Conservation (phyloP, 495 filamentous ascomycete species). For the Aspergillus steynii region DNA sequence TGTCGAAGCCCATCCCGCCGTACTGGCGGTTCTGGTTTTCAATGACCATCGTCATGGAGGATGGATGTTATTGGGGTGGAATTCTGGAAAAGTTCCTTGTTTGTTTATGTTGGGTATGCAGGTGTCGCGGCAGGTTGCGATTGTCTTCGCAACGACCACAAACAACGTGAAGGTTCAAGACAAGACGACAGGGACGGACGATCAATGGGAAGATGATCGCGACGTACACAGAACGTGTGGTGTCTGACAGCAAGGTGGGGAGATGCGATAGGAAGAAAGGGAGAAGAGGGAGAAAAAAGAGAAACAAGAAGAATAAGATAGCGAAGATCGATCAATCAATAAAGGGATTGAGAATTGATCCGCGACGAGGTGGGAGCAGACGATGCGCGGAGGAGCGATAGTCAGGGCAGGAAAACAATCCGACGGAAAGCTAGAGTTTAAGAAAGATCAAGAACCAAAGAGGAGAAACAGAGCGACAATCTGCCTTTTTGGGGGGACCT, state of each 20-base stretch:
- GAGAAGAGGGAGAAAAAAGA: conserved; percentile 2
- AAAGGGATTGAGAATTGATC: conserved; percentile 2
- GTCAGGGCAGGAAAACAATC: conserved; percentile 7
- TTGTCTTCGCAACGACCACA: conserved; percentile 6
- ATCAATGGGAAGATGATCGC: conserved; percentile 24
- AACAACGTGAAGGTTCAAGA: conserved; percentile 11
- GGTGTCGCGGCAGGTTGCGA: conserved; percentile 1
- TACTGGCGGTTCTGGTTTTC: conserved; percentile 81
- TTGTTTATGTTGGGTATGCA: background rate
- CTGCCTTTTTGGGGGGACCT: conserved; percentile 5
- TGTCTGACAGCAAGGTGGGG: conserved; percentile 4
- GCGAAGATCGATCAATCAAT: background rate
- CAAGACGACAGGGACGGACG: conserved; percentile 13
- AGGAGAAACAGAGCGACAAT: conserved; percentile 11
- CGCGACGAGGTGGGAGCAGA: conserved; percentile 4
- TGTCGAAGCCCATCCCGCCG: conserved; percentile 80
- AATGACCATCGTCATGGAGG: conserved; percentile 82
- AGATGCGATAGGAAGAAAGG: conserved; percentile 7
- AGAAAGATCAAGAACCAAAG: conserved; percentile 9
- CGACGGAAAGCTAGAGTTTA: conserved; percentile 21
- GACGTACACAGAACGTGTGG: conserved; percentile 5
- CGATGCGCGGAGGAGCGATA: conserved; percentile 14
- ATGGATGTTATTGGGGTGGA: conserved; percentile 15
- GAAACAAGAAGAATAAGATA: background rate
- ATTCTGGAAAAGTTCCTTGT: background rate